Percentiles rank a stretch among this genome's conserved stretches.
These are phyloP conservation scores for Lyophyllum shimeji DNA, from an alignment of 768 basidiomycete genomes.

Conservation along the genomic window DNA sequence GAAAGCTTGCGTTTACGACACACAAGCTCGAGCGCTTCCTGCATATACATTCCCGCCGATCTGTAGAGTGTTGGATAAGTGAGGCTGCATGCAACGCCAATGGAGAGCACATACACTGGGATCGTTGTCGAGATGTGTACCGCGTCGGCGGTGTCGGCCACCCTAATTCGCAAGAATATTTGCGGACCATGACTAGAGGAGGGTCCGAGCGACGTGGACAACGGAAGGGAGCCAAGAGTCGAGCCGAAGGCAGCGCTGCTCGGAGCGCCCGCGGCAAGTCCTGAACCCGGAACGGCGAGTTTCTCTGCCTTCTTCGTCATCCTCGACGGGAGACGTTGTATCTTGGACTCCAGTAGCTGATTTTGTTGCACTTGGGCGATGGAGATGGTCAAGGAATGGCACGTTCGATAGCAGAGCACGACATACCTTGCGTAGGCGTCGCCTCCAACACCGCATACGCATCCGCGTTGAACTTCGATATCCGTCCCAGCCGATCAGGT, in stretches of 20 bases:
- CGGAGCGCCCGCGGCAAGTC: slow-evolving; percentile 33
- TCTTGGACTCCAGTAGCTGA: slow-evolving; percentile 71
- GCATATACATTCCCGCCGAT: slow-evolving; percentile 94
- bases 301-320: slow-evolving; percentile 60
- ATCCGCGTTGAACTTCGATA: slow-evolving; percentile 86
- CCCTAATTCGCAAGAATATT: slow-evolving; percentile 79
- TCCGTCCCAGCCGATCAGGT: slow-evolving; percentile 82
- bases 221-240: slow-evolving; percentile 41
- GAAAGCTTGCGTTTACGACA: slow-evolving; percentile 67
- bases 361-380: slow-evolving; percentile 65
- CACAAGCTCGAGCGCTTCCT: slow-evolving; percentile 87
- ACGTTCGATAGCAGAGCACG: slow-evolving; percentile 3
- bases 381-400: slow-evolving; percentile 24
- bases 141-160: slow-evolving; percentile 78
- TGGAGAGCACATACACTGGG: slow-evolving; percentile 64
- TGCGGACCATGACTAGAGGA: slow-evolving; percentile 75
- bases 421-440: slow-evolving; percentile 62
- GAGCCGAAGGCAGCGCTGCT: slow-evolving; percentile 51
- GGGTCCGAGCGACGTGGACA: slow-evolving; percentile 70
- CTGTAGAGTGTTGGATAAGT: slow-evolving; percentile 31
- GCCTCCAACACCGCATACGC: slow-evolving; percentile 89
- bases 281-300: slow-evolving; percentile 41
- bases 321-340: slow-evolving; percentile 80
- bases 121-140: slow-evolving; percentile 90
- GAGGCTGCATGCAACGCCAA: not conserved